Base-by-base conservation (phyloP, 2,329 filamentous ascomycete genomes). In the Ilyonectria destructans region DNA sequence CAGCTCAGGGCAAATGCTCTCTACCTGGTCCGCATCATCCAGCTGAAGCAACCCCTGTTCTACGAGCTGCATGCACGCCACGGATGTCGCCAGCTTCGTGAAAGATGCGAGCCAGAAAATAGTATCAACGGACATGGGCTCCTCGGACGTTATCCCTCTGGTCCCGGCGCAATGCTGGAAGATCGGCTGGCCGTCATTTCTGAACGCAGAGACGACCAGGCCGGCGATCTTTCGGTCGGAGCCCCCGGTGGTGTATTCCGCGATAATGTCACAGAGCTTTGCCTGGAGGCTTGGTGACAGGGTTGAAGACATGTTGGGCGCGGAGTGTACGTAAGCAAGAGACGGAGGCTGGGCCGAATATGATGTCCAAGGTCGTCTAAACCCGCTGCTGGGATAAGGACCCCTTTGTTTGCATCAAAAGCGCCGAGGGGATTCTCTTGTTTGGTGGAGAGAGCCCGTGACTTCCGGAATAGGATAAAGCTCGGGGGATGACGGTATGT, bases 51-150 rank as follows among this genome's bases (percentile, higher is more conserved):
- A 5, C 2, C 55, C 59, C 9, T 49, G 37, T 23, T 67, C 65
- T 4, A 67, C 55, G 12, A 67, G 31, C 15, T 67, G 65, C 65
- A 67, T 67, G 40, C 59, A 67, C 4, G 59, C n/a, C 4, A 67
- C 40, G 1, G 54, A 58, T 1, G 59, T 62, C 1, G 40, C 48
- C 8, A 60, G 9, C 33, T 67, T 67, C 6, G 65, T 67, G 26
- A 58, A 63, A 0, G 65, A 67, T 0, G 65, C 65, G 6, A 67
- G 10, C 46, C 48, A 67, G 40, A 67, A 63, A n/a, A 51, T 17
- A 2, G 65, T 67, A 19, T 58, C 3, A 37, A 19, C 2, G 2
- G 52, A 52, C 52, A 67, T 67, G 1, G 21, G 10, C 1, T n/a
- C 45, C 13, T 57, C 19, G 1, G 57, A 55, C 1, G 40, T 17